Percentiles rank a stretch among this genome's conserved stretches.
These are phyloP conservation scores for Diplosphaera chodatii DNA, from an alignment of 139 green algal genomes.

Conservation along the genomic window DNA sequence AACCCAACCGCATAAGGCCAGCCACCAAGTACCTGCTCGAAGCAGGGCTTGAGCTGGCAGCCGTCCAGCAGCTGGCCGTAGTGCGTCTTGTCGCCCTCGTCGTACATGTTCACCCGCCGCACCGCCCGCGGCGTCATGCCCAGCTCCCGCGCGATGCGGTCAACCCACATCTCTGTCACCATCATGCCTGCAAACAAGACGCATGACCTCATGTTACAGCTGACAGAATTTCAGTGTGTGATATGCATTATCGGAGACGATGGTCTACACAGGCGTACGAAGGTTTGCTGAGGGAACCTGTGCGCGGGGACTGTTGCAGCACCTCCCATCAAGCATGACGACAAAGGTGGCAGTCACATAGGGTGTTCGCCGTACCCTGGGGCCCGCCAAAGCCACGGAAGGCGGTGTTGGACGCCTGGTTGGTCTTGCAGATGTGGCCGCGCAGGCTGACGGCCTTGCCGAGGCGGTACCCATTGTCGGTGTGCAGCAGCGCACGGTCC, in stretches of 20 bases:
- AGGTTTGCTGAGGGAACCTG: no score
- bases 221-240: no score
- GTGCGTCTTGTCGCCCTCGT: constrained; percentile 70
- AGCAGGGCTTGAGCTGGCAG: constrained; percentile 33
- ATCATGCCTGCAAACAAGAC: no score
- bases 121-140: constrained; percentile 29
- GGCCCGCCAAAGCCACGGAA: constrained; percentile 93
- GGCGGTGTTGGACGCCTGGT: constrained; percentile 88
- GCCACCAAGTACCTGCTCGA: no score
- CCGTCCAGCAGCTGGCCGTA: constrained; percentile 68
- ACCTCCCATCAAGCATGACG: no score
- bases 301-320: no score
- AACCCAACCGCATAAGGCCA: no score
- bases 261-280: no score
- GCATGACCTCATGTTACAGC: no score
- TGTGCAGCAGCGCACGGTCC: constrained; percentile 87
- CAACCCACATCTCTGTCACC: constrained; percentile 77
- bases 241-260: no score
- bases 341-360: no score
- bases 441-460: constrained; percentile 60
- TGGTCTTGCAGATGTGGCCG: constrained; percentile 76
- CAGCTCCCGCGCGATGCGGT: constrained; percentile 53
- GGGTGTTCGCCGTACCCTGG: no score
- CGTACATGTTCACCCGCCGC: constrained; percentile 73
- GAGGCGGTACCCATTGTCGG: constrained; percentile 51